Evolutionary conservation across 2,329 filamentous ascomycete genomes (phyloP), one percentile per base, ranked within the genome.

Genomic region (Penicillium sp.): DNA sequence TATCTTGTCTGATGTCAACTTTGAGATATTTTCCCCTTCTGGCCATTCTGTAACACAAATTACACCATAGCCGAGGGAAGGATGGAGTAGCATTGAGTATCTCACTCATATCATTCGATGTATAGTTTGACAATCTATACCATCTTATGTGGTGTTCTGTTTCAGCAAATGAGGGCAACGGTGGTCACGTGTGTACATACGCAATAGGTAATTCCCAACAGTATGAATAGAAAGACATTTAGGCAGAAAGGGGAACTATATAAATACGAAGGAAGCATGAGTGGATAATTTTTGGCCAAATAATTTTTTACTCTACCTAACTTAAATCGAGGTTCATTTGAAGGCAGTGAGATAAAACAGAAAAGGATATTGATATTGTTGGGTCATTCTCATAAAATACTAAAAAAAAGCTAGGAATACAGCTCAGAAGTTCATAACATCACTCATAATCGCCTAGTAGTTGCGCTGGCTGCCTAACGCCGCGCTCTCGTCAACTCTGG

Each of bases 401-500:
- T 17, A 27, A 55, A 33, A 7, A 19, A 15, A 42, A 49, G 3
- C 21, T 43, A 55, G 21, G 29, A 50, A 55, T 13, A 55, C 38
- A 50, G 21, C 8, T 10, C n/a, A 12, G 19, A 17, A 6, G 2
- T 25, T 31, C 31, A n/a, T 37, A 40, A 35, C 33, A 48, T 33
- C 19, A 41, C 19, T 35, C 52, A 29, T 41, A 10, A 52, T 29
- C n/a, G 29, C 25, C 27, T 62, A 67, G 21, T 50, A 56, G 35
- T 54, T 37, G 46, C 64, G 63, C 50, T 67, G 60, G 38, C 59
- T 53, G 33, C 37, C 25, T 21, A 42, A 17, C 3, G 51, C 8
- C 9, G 46, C 49, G 15, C 62, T 59, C 25, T 63, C 57, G 3
- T 54, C 50, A 19, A 64, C 60, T 3, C 62, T 56, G 6, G 63